Conservation (phyloP, 192 early-diverging fungal species). For the Backusella tarrabulga region DNA sequence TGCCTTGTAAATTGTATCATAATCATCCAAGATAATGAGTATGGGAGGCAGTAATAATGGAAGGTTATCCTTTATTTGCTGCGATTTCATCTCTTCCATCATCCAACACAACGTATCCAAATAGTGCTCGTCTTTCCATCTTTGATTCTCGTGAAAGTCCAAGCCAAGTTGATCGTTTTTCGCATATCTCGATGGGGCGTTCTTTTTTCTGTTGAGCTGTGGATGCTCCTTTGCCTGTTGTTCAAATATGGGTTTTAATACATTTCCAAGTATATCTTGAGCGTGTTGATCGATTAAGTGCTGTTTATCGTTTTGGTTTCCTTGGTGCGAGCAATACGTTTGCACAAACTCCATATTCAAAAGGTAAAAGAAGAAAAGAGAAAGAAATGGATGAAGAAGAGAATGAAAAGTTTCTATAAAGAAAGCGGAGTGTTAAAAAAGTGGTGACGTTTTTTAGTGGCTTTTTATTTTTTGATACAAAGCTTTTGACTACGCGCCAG, state of each 20-base stretch:
- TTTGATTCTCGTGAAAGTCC: conserved; percentile 16
- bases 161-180: neutral
- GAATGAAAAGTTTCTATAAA: neutral
- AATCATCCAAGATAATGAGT: conserved; percentile 23
- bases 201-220: neutral
- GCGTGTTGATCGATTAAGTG: conserved; percentile 15
- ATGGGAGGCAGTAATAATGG: conserved; percentile 14
- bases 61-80: conserved; percentile 8
- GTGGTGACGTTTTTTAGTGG: neutral
- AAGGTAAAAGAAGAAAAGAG: neutral
- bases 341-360: neutral
- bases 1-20: conserved; percentile 20
- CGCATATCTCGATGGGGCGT: neutral
- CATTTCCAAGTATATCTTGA: conserved; percentile 5
- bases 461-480: conserved; percentile 2
- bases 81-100: neutral
- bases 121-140: neutral
- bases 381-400: neutral
- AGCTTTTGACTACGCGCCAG: conserved; percentile 5
- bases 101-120: conserved; percentile 23
- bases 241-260: conserved; percentile 13
- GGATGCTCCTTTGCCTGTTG: conserved; percentile 10
- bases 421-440: neutral
- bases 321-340: neutral
- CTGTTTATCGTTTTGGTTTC: neutral